Conservation (phyloP, 768 basidiomycete genomes). For the Tricholoma flavovirens region DNA sequence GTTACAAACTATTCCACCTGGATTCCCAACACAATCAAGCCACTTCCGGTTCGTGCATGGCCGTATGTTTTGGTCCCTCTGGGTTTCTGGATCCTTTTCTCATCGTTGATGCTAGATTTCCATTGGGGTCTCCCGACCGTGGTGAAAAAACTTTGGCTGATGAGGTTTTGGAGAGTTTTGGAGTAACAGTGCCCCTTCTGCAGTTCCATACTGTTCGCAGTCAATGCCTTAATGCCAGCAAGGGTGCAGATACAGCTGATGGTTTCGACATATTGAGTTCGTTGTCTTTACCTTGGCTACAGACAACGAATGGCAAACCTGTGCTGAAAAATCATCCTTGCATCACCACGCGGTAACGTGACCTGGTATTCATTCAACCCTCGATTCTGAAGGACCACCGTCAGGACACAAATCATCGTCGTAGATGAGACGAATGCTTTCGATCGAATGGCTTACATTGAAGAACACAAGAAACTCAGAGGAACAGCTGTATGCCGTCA, state of each 20-base stretch:
- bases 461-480: slow-evolving; percentile 19
- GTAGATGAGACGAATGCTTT: slow-evolving; percentile 26
- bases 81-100: not conserved
- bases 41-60: slow-evolving; percentile 23
- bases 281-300: too few species aligned
- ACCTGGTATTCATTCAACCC: not conserved
- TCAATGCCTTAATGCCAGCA: slow-evolving; percentile 9
- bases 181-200: slow-evolving; percentile 28
- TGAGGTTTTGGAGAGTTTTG: slow-evolving; percentile 28
- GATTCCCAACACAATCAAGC: slow-evolving; percentile 22
- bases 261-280: too few species aligned
- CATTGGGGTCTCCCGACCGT: slow-evolving; percentile 13
- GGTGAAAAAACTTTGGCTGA: slow-evolving; percentile 19
- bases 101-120: slow-evolving; percentile 14
- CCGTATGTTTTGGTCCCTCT: slow-evolving; percentile 17
- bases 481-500: slow-evolving; percentile 17
- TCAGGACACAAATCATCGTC: slow-evolving; percentile 29
- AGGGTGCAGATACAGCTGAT: too few species aligned
- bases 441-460: slow-evolving; percentile 24
- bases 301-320: slow-evolving; percentile 14
- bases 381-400: not conserved
- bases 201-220: slow-evolving; percentile 25
- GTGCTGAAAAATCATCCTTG: slow-evolving; percentile 27
- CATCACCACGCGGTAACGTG: slow-evolving; percentile 27
- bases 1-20: slow-evolving; percentile 26